Percentiles rank a stretch among this genome's conserved stretches.
Evolutionary conservation across 768 basidiomycete genomes (phyloP).

Genomic region (Rhizopogon rudus): DNA sequence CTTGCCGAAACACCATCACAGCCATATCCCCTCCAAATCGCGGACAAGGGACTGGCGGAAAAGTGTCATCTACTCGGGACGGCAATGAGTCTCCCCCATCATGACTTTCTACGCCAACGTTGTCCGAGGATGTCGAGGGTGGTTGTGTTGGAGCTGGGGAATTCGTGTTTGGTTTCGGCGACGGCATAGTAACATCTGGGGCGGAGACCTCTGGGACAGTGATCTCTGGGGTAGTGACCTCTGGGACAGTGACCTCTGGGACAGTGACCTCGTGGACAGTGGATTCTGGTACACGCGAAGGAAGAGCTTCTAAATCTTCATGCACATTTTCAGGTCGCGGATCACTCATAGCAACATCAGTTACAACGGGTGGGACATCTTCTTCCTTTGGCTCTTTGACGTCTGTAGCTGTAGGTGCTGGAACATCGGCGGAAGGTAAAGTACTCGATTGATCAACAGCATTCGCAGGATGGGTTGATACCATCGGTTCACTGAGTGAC

Average conservation of each 20-base stretch:
- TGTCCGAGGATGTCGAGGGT: neutral
- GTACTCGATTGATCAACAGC: neutral
- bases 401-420: too few species aligned
- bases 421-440: neutral
- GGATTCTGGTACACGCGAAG: too few species aligned
- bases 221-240: neutral
- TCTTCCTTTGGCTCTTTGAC: neutral
- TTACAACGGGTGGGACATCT: neutral
- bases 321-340: neutral
- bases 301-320: neutral
- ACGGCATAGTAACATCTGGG: neutral
- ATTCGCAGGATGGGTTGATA: neutral
- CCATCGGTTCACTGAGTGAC: neutral
- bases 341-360: neutral
- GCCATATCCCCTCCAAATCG: conserved; percentile 15
- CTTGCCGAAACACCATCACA: conserved; percentile 14
- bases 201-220: neutral
- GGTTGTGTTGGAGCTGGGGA: neutral
- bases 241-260: neutral
- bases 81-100: neutral
- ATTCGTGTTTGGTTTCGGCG: neutral
- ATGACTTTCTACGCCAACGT: neutral
- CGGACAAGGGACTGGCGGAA: neutral
- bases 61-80: neutral
- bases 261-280: neutral